phyloP scores from a whole-genome alignment of 2,329 filamentous ascomycete species.

The Scortechinia acanthostroma region DNA sequence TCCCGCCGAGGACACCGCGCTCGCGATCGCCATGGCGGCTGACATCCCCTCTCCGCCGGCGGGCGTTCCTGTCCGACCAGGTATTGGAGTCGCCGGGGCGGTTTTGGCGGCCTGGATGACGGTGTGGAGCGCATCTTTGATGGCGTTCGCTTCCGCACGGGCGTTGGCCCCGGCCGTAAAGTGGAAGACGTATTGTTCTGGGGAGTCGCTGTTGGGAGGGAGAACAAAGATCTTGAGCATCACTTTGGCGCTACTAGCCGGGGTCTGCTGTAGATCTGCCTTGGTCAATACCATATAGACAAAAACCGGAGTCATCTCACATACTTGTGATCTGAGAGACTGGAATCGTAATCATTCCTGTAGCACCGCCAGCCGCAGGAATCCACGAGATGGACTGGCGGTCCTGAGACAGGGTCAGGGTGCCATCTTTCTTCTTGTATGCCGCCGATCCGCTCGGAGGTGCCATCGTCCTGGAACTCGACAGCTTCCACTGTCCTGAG shows the following conservation, averaged over 20 bases:
- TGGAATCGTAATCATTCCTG: conserved; percentile 43
- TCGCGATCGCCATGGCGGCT: conserved; percentile 56
- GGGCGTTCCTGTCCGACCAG: neutral
- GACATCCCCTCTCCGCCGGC: conserved; percentile 27
- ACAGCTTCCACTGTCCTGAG: neutral
- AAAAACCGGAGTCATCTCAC: conserved; percentile 15
- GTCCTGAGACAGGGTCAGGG: conserved; percentile 49
- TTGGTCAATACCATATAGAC: neutral
- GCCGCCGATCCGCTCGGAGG: conserved; percentile 39
- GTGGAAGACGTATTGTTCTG: conserved; percentile 56
- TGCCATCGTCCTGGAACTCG: conserved; percentile 15
- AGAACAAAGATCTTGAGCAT: conserved; percentile 65
- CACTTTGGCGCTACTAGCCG: conserved; percentile 57
- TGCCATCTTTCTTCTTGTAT: conserved; percentile 72
- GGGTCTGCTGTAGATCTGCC: conserved; percentile 66
- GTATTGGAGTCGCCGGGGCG: conserved; percentile 9
- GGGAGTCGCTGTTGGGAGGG: conserved; percentile 28
- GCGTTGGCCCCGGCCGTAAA: conserved; percentile 51
- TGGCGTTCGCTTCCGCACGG: conserved; percentile 56
- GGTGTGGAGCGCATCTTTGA: conserved; percentile 56
- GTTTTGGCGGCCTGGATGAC: conserved; percentile 50
- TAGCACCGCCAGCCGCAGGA: conserved; percentile 36
- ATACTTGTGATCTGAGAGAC: conserved; percentile 58
- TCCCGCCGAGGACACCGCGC: conserved; percentile 31
- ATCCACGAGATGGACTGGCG: conserved; percentile 56